Base-by-base conservation (phyloP, 1,284 basidiomycete genomes). In the Psilocybe mexicana region DNA sequence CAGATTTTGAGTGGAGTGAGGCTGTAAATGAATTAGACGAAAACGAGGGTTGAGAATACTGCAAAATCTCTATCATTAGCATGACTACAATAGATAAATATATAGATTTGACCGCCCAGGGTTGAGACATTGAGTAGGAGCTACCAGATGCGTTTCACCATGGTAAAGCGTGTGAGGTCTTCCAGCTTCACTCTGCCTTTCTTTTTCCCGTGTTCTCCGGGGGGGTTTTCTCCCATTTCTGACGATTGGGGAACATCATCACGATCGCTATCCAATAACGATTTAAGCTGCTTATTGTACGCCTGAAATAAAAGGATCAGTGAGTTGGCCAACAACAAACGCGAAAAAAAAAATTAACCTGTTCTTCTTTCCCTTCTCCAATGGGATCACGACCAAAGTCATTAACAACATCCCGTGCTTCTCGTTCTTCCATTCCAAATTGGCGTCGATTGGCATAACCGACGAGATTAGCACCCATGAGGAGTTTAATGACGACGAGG, bases 141-240 rank as follows among this genome's bases (percentile, higher is more conserved):
- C 60, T 69, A 95, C 92, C 92, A 95, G 54, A 96, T 95, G 45
- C 92, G 82, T 70, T 96, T 96, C 40, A 95, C 90, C 94, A 96
- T 96, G 24, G 93, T 95, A 78, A 91, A 96, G 58, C 94, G 75
- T 40, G 92, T 95, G 58, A 96, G 80, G 66, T 96, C 93, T 69
- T 96, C 93, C 58, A 96, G 72, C 57, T 84, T 83, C 60, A 90
- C 81, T 60, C 87, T 83, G 62, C 84, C 86, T 66, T 79, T 86
- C 73, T 85, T 84, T 36, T 79, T 78, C 30, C 69, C 67, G 2
- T 66, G 74, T 38, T 70, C 74, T 25, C 67, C 74, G 45, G 74
- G 67, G 56, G 72, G 75, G 43, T 79, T 79, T 69, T 90, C 88
- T 0, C 87, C 89, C 54, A 90, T 86, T 65, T 93, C 91, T 11